Evolutionary conservation across 345 rosid species (phyloP), one percentile per base, ranked within the genome.

Genomic region (Populus nigra): DNA sequence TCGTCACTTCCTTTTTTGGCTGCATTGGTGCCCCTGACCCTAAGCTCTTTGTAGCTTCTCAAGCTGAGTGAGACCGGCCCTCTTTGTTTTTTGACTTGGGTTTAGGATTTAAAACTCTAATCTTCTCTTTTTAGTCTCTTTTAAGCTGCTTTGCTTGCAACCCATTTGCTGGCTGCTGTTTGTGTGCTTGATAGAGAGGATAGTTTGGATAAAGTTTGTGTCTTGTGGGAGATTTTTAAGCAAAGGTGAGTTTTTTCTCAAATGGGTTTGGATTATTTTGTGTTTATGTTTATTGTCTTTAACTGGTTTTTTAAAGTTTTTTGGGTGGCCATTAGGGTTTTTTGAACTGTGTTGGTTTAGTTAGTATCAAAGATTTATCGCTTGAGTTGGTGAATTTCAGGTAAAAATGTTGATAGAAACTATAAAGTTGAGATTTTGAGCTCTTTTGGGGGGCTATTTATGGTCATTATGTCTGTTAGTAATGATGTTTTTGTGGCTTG

Each of bases 401-500:
- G 65, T 9, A 3, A 59, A 59, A 3, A 59, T 59, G 65, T 23
- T 59, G 65, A 59, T n/a, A 10, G 65, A 59, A 59, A 59, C 65
- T 29, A 10, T 53, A 3, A 59, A 59, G 16, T 23, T 59, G 29
- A 59, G 12, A 27, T 62, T 27, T 43, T 49, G 20, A 71, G 49
- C 65, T 47, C 65, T 67, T 38, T 9, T 7, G 38, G 83, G 83
- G 78, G 71, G 71, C 53, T 77, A 68, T 69, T 33, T 4, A 15
- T 47, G 63, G 78, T 76, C 70, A 84, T 83, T 77, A 96, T 93
- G 98, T 76, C 89, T 50, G 90, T 77, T 83, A 88, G 66, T 84
- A 88, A 84, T 76, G 85, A 73, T 65, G 83, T 80, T 83, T 96
- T 93, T 80, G 90, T 92, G 79, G 99, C 93, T 80, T 96, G 99